A percentile compares a stretch with the other conserved stretches of the same genome.
Evolutionary conservation across 2,329 filamentous ascomycete genomes (phyloP).

Genomic region (Ascosphaera aggregata): DNA sequence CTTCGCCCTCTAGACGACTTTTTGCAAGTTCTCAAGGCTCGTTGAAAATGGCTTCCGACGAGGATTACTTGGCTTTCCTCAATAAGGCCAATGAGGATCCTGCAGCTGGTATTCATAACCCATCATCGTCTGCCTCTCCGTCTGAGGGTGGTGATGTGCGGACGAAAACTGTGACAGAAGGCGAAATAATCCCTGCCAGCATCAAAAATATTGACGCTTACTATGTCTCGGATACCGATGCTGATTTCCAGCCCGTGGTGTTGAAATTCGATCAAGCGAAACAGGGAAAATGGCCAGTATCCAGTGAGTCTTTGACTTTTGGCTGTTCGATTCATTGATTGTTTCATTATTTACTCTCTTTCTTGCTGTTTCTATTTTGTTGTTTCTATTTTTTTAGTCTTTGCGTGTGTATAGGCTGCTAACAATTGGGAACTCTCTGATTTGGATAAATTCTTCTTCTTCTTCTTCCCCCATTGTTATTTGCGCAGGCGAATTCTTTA

Average conservation of each 20-base stretch:
- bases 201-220: conserved; percentile 36
- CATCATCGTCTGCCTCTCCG: conserved; percentile 4
- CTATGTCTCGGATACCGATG: conserved; percentile 65
- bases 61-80: conserved; percentile 64
- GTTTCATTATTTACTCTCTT: too few species aligned
- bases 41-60: conserved; percentile 45
- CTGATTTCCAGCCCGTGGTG: conserved; percentile 58
- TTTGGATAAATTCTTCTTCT: conserved; percentile 42
- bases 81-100: conserved; percentile 62
- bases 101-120: conserved; percentile 10
- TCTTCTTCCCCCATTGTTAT: conserved; percentile 35
- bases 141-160: conserved; percentile 2
- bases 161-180: conserved; percentile 20
- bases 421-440: conserved; percentile 1
- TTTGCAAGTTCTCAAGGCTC: too few species aligned
- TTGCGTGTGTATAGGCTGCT: conserved; percentile 1
- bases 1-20: too few species aligned
- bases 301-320: too few species aligned
- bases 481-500: too few species aligned
- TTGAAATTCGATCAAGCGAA: conserved; percentile 29
- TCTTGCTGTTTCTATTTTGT: too few species aligned
- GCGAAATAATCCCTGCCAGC: conserved; percentile 34
- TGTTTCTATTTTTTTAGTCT: neutral
- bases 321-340: too few species aligned
- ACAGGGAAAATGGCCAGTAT: conserved; percentile 15